These are phyloP conservation scores for Candida xiaguanensis DNA, from an alignment of 805 yeast genomes.

Conservation along the genomic window DNA sequence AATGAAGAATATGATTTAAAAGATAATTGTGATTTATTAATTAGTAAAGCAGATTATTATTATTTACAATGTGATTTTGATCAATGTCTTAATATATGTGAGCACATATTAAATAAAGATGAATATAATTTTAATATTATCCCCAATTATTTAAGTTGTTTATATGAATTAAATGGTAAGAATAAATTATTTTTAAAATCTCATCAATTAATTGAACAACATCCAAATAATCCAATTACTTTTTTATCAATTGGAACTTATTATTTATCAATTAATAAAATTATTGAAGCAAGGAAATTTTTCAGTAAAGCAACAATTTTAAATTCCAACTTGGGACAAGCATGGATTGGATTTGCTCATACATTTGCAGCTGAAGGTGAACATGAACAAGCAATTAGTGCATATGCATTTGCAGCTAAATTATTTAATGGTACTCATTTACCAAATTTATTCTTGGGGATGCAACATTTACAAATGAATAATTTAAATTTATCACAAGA, in stretches of 20 bases:
- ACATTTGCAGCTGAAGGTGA: constrained; percentile 98
- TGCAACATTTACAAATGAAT: constrained; percentile 91
- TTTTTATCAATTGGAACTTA: constrained; percentile 94
- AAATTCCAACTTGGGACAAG: constrained; percentile 87
- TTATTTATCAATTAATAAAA: constrained; percentile 68
- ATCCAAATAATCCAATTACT: constrained; percentile 77
- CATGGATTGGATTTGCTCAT: constrained; percentile 98
- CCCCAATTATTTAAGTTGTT: constrained; percentile 77
- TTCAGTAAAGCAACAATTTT: constrained; percentile 86
- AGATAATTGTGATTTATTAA: constrained; percentile 65
- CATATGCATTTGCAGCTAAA: constrained; percentile 92
- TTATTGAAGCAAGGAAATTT: constrained; percentile 79
- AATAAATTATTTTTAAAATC: constrained; percentile 77
- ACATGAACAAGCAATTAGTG: constrained; percentile 96
- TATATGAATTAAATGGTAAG: constrained; percentile 79
- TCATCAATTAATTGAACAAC: constrained; percentile 79
- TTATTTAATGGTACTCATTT: constrained; percentile 87
- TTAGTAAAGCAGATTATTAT: constrained; percentile 64
- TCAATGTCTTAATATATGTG: constrained; percentile 73
- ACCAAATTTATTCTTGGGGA: constrained; percentile 87
- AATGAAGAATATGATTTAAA: constrained; percentile 69
- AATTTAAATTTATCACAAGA: constrained; percentile 82
- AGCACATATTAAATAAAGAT: constrained; percentile 54
- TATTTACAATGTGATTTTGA: constrained; percentile 77
- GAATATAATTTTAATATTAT: constrained; percentile 66